phyloP scores from a whole-genome alignment of 2,329 filamentous ascomycete genomes.

The Cylindrodendrum hubeiense region DNA sequence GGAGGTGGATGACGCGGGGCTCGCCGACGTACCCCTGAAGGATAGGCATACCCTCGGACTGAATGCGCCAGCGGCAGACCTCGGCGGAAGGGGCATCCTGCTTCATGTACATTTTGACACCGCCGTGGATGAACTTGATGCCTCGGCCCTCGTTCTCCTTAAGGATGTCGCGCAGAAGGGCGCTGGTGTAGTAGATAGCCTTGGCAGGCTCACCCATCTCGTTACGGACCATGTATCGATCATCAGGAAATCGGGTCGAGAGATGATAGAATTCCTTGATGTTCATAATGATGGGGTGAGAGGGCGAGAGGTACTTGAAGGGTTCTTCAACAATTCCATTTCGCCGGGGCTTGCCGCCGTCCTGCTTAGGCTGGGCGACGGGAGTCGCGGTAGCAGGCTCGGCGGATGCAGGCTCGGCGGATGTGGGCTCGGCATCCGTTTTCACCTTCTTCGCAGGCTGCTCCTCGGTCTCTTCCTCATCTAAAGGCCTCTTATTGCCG shows the following conservation, averaged over 20 bases:
- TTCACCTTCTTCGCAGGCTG: slow-evolving; percentile 63
- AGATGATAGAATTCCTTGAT: slow-evolving; percentile 90
- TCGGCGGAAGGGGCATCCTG: slow-evolving; percentile 90
- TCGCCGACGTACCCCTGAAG: slow-evolving; percentile 91
- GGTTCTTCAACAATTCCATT: slow-evolving; percentile 82
- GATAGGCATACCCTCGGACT: slow-evolving; percentile 92
- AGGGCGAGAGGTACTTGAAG: slow-evolving; percentile 87
- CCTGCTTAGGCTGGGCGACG: slow-evolving; percentile 41
- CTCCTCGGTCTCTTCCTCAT: slow-evolving; percentile 52
- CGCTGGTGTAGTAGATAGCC: slow-evolving; percentile 96
- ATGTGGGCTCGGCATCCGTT: slow-evolving; percentile 47
- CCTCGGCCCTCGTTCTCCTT: slow-evolving; percentile 89
- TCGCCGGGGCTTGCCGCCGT: slow-evolving; percentile 52
- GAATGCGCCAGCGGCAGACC: slow-evolving; percentile 94
- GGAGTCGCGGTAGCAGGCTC: slow-evolving; percentile 40
- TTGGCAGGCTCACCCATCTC: slow-evolving; percentile 88
- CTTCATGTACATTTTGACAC: slow-evolving; percentile 99
- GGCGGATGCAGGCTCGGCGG: slow-evolving; percentile 34
- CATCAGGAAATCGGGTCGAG: slow-evolving; percentile 84
- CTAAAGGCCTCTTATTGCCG: slow-evolving; percentile 52
- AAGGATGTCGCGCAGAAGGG: slow-evolving; percentile 86
- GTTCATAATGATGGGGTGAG: slow-evolving; percentile 80
- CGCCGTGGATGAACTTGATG: slow-evolving; percentile 95
- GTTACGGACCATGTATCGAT: slow-evolving; percentile 97
- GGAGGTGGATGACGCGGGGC: slow-evolving; percentile 79